Conservation (phyloP, 164 flowering plant genomes). For the Magnolia kwangsiensis region DNA sequence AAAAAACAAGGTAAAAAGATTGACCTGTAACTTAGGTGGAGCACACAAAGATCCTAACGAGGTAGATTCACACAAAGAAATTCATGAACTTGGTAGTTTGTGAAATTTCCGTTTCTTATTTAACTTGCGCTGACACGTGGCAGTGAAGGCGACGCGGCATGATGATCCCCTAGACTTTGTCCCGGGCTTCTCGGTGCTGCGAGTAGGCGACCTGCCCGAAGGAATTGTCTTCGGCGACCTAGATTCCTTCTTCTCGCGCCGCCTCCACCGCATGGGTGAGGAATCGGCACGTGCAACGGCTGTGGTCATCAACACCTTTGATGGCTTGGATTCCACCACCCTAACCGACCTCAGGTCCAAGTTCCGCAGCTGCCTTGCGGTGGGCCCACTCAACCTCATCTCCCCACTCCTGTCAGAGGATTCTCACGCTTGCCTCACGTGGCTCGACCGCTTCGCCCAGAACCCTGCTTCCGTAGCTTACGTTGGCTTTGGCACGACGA, state of each 20-base stretch:
- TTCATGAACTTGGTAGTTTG: too few species aligned
- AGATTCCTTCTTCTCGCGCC: conserved; percentile 29
- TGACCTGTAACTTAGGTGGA: too few species aligned
- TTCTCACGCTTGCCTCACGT: conserved; percentile 30
- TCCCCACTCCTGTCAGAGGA: conserved; percentile 24
- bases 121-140: background rate
- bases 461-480: conserved; percentile 40
- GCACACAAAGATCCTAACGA: too few species aligned
- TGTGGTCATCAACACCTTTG: conserved; percentile 40
- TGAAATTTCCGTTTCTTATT: too few species aligned
- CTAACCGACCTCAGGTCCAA: conserved; percentile 28
- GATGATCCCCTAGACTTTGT: conserved; percentile 21
- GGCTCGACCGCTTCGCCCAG: conserved; percentile 33
- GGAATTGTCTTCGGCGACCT: conserved; percentile 33
- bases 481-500: conserved; percentile 50
- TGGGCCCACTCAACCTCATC: conserved; percentile 38
- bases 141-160: background rate
- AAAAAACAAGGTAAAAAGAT: too few species aligned
- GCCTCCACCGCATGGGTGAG: conserved; percentile 39
- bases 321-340: conserved; percentile 36
- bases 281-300: conserved; percentile 36
- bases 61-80: too few species aligned
- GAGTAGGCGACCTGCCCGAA: conserved; percentile 38
- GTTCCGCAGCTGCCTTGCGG: conserved; percentile 24
- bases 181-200: conserved; percentile 32